These are phyloP conservation scores for Solanum clarkiae DNA, from an alignment of 257 asterid genomes.

Conservation along the genomic window DNA sequence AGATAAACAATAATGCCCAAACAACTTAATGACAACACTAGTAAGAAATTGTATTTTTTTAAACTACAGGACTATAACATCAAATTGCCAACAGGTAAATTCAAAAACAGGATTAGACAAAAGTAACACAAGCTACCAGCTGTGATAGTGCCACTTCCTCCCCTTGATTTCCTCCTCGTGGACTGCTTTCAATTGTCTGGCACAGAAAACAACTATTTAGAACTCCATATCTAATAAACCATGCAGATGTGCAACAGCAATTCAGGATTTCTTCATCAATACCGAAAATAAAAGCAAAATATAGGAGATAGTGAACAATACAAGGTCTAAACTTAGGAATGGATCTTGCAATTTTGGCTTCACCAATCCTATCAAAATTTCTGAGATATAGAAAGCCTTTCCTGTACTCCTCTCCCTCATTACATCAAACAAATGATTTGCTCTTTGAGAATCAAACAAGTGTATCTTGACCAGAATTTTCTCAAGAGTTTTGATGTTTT, in stretches of 20 bases:
- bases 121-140: slow-evolving; percentile 35
- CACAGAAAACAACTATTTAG: slow-evolving; percentile 10
- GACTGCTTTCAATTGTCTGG: slow-evolving; percentile 73
- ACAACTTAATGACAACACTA: not conserved
- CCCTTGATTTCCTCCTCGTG: slow-evolving; percentile 41
- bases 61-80: not conserved
- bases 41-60: not conserved
- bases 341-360: not conserved
- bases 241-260: not conserved
- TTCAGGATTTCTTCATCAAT: not conserved
- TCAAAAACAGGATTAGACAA: not conserved
- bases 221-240: not conserved
- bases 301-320: not conserved
- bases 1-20: not conserved
- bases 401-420: not conserved
- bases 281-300: not conserved
- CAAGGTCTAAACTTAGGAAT: not conserved
- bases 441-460: not conserved
- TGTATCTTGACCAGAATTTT: not conserved
- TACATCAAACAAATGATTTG: not conserved
- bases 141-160: slow-evolving; percentile 64
- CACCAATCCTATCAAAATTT: not conserved
- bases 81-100: not conserved
- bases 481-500: not conserved
- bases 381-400: not conserved